Percentiles rank a stretch among this genome's conserved stretches.
Conservation (phyloP, 441 rosid species). For the Pelargonium citronellum region DNA sequence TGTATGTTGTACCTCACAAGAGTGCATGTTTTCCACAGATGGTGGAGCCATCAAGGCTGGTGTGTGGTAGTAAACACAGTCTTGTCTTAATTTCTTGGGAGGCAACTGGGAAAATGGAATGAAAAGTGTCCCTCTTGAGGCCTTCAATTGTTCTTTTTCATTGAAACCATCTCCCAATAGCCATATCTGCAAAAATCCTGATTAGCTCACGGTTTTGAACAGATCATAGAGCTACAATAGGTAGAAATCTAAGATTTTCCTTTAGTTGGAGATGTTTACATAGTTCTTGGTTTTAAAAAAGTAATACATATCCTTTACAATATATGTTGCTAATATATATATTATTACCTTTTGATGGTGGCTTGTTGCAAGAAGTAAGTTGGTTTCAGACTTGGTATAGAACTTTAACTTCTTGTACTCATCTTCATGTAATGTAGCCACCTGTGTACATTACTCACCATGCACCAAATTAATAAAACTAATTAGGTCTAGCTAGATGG, state of each 20-base stretch:
- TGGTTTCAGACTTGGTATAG: conserved; percentile 1
- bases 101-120: conserved; percentile 50
- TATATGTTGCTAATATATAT: no score
- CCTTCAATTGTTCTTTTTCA: conserved; percentile 41
- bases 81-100: conserved; percentile 33
- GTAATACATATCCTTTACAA: no score
- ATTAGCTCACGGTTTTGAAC: no score
- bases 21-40: conserved; percentile 38
- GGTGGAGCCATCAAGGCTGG: conserved; percentile 48
- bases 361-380: conserved; percentile 9
- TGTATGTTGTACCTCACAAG: conserved; percentile 41
- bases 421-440: conserved; percentile 5
- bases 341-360: neutral
- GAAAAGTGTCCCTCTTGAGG: conserved; percentile 40
- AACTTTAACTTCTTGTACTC: conserved; percentile 5
- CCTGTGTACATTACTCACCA: neutral
- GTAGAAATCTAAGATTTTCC: no score
- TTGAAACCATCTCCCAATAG: conserved; percentile 50
- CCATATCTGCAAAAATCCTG: conserved; percentile 58
- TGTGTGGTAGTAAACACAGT: conserved; percentile 43
- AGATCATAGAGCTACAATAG: no score
- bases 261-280: no score
- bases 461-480: neutral
- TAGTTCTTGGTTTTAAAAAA: no score
- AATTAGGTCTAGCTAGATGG: no score